Percentiles rank a stretch among this genome's conserved stretches.
These are phyloP conservation scores for Agrostemma githago DNA, from an alignment of 148 eudicot species.

Conservation along the genomic window DNA sequence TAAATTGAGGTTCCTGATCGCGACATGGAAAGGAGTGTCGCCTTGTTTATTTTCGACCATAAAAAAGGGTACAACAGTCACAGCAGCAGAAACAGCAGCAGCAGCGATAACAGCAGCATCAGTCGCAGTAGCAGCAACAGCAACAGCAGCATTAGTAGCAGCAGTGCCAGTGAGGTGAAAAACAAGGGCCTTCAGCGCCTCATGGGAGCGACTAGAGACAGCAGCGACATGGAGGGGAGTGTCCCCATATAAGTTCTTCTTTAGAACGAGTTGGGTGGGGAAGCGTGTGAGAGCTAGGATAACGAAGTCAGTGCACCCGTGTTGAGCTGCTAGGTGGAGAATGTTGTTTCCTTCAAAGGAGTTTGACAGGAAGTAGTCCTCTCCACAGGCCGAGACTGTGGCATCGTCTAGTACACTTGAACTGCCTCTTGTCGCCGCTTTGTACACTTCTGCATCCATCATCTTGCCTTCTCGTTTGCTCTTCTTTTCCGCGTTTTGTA, in stretches of 20 bases:
- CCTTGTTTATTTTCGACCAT: neutral
- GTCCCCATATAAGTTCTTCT: neutral
- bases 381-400: neutral
- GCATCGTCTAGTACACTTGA: neutral
- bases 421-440: neutral
- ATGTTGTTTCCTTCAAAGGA: neutral
- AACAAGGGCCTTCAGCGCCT: neutral
- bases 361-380: neutral
- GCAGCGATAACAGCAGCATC: neutral
- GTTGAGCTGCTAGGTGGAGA: neutral
- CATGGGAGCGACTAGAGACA: neutral
- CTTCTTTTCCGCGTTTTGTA: too few species aligned
- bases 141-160: neutral
- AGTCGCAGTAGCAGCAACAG: neutral
- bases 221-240: constrained; percentile 8
- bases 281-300: neutral
- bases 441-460: neutral
- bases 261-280: neutral
- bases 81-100: neutral
- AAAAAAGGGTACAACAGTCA: neutral
- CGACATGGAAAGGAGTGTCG: constrained; percentile 3
- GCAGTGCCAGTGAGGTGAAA: too few species aligned
- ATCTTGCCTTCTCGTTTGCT: neutral
- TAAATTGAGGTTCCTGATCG: neutral
- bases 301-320: neutral